phyloP scores from a whole-genome alignment of 2,329 filamentous ascomycete genomes.

The Pyricularia pennisetigena region DNA sequence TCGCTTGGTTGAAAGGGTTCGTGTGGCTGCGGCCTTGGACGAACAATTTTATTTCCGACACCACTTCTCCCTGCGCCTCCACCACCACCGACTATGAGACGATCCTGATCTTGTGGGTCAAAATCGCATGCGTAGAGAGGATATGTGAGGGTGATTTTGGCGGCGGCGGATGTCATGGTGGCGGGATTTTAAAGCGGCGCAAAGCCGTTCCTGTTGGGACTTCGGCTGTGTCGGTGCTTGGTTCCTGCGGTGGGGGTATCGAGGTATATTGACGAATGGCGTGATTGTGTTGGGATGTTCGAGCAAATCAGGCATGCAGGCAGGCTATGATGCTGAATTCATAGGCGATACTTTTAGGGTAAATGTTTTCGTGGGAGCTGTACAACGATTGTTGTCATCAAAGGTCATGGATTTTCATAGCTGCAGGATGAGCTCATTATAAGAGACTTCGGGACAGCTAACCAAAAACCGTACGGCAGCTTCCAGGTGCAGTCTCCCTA shows the following conservation, averaged over 20 bases:
- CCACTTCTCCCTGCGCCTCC: slow-evolving; percentile 75
- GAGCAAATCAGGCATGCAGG: not conserved
- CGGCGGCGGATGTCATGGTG: slow-evolving; percentile 17
- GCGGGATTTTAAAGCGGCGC: not conserved
- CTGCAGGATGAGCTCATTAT: not conserved
- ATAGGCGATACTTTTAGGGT: not conserved
- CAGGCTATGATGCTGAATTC: not conserved
- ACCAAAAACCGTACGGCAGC: not conserved
- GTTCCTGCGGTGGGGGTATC: not conserved
- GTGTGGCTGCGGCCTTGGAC: slow-evolving; percentile 18
- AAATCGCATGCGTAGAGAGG: slow-evolving; percentile 85
- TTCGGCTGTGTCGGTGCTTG: not conserved
- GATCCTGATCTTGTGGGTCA: slow-evolving; percentile 66
- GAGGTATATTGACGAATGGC: not conserved
- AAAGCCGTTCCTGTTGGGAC: not conserved
- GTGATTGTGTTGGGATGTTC: not conserved
- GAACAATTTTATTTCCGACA: slow-evolving; percentile 77
- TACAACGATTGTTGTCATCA: not conserved
- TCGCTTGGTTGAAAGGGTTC: not conserved
- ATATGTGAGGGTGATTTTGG: slow-evolving; percentile 64
- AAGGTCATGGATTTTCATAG: not conserved
- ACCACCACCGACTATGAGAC: slow-evolving; percentile 75
- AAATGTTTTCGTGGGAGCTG: not conserved
- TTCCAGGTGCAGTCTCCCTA: not conserved
- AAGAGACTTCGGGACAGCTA: not conserved